phyloP scores from a whole-genome alignment of 1,284 basidiomycete species.

The Xerocomus subilludens region DNA sequence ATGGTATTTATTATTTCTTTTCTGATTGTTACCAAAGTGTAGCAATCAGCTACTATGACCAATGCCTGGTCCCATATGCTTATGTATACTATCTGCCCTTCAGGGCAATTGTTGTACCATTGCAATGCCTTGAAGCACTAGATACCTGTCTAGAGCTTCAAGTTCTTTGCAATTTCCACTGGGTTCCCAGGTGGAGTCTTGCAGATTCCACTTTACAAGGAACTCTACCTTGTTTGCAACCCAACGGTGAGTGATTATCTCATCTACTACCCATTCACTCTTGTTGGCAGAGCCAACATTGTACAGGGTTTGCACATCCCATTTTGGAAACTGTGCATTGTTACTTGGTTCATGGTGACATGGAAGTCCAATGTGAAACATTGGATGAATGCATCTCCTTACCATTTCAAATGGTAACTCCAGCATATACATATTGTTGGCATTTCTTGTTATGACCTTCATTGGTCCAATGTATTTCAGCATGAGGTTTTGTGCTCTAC shows the following conservation, averaged over 20 bases:
- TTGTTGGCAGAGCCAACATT: background rate
- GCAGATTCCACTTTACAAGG: background rate
- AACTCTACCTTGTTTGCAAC: background rate
- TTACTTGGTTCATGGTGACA: background rate
- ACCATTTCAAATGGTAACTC: background rate
- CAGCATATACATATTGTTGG: background rate
- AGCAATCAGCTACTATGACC: too few species aligned
- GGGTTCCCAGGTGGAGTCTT: conserved; percentile 1
- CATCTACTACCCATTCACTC: background rate
- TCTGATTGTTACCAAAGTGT: too few species aligned
- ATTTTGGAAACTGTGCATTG: background rate
- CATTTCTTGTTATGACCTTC: background rate
- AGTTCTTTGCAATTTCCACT: background rate
- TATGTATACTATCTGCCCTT: background rate
- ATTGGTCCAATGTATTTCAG: background rate
- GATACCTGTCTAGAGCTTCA: conserved; percentile 11
- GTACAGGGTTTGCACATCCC: background rate
- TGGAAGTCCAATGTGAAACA: background rate
- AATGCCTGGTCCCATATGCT: too few species aligned
- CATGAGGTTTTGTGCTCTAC: background rate
- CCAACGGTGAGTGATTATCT: background rate
- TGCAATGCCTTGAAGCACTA: background rate
- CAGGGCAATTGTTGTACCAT: background rate
- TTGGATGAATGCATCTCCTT: background rate
- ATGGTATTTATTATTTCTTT: too few species aligned